Conservation (phyloP, 2,329 filamentous ascomycete genomes). For the Colletotrichum musae region DNA sequence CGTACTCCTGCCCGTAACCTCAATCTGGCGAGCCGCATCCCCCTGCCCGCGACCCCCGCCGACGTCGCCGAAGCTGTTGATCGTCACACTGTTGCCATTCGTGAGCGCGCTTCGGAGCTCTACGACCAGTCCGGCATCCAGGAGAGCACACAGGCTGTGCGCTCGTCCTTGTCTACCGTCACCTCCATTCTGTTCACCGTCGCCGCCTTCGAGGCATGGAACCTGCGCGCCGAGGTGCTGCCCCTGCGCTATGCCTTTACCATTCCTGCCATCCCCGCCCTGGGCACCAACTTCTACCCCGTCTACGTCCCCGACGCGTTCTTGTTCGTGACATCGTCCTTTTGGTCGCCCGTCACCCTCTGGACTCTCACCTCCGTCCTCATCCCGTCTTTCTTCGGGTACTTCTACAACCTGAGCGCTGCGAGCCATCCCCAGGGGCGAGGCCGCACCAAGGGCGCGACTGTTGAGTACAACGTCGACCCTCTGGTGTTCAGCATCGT, state of each 20-base stretch:
- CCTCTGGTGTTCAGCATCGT: constrained; percentile 91
- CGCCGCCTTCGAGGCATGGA: constrained; percentile 77
- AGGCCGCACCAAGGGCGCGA: constrained; percentile 52
- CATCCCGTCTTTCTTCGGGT: constrained; percentile 80
- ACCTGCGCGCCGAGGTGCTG: constrained; percentile 79
- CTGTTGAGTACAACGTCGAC: constrained; percentile 77
- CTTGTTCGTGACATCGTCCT: constrained; percentile 79
- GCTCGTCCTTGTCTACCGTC: constrained; percentile 80
- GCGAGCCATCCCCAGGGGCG: constrained; percentile 59
- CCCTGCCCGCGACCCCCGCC: constrained; percentile 85
- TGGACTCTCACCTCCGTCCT: constrained; percentile 83
- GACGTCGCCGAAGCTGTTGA: constrained; percentile 84
- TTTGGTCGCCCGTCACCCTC: constrained; percentile 86
- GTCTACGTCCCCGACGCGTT: constrained; percentile 87
- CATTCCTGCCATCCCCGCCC: constrained; percentile 71
- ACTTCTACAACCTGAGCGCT: constrained; percentile 90
- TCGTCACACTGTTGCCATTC: constrained; percentile 75
- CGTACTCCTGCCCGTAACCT: constrained; percentile 67
- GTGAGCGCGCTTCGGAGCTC: constrained; percentile 74
- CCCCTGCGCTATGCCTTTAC: constrained; percentile 81
- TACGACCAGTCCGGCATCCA: constrained; percentile 78
- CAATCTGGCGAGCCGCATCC: constrained; percentile 72
- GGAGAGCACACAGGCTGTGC: constrained; percentile 75
- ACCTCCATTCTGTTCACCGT: constrained; percentile 79
- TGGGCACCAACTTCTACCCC: constrained; percentile 71